A percentile compares a stretch with the other conserved stretches of the same genome.
These are phyloP conservation scores for Dioscorea alata DNA, from an alignment of 106 monocot genomes.

Conservation along the genomic window DNA sequence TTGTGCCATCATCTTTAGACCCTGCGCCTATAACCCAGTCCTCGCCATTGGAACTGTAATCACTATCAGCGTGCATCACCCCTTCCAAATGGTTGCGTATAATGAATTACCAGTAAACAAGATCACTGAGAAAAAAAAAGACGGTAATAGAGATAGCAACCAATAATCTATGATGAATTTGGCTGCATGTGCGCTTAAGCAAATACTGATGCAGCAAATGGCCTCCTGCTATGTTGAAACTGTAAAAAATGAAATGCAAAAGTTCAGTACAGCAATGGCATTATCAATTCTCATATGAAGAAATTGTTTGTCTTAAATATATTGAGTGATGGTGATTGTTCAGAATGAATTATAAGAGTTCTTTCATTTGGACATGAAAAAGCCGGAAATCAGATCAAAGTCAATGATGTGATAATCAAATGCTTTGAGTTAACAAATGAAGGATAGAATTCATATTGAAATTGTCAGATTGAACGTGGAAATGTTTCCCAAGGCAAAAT, in stretches of 20 bases:
- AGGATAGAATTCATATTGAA: not conserved
- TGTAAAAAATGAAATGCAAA: constrained; percentile 8
- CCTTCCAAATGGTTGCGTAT: too few relatives aligned
- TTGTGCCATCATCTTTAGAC: too few relatives aligned
- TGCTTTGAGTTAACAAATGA: not conserved
- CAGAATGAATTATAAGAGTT: too few relatives aligned
- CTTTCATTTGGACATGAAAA: not conserved
- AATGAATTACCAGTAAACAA: too few relatives aligned
- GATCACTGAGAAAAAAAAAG: not conserved
- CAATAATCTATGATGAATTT: constrained; percentile 20
- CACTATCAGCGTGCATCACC: too few relatives aligned
- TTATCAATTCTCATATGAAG: not conserved
- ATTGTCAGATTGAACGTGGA: not conserved
- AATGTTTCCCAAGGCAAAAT: not conserved
- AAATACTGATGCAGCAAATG: constrained; percentile 19
- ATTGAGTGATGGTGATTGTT: too few relatives aligned
- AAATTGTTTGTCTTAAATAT: not conserved
- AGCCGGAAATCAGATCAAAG: not conserved
- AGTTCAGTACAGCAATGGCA: not conserved
- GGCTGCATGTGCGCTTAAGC: constrained; percentile 28
- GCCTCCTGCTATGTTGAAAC: constrained; percentile 23
- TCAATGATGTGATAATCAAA: not conserved
- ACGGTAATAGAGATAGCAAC: constrained; percentile 5
- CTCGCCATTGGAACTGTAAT: too few relatives aligned
- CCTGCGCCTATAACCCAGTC: too few relatives aligned